Conservation (phyloP, 2,329 filamentous ascomycete species). For the Ascochyta lentis region DNA sequence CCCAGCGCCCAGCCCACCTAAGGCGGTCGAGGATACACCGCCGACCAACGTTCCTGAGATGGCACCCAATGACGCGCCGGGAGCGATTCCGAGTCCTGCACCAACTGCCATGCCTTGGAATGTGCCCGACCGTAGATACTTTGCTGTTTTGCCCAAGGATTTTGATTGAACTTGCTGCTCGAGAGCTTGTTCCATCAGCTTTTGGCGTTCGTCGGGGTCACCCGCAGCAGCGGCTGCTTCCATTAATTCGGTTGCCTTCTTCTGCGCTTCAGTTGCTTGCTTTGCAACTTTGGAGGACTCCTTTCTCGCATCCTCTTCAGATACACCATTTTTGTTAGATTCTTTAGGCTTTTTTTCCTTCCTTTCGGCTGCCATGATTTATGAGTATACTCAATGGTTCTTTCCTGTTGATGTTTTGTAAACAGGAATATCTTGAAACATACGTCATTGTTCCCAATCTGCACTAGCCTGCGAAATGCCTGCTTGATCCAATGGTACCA, state of each 20-base stretch:
- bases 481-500: neutral
- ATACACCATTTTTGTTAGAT: slow-evolving; percentile 11
- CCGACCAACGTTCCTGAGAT: slow-evolving; percentile 31
- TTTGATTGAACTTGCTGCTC: slow-evolving; percentile 31
- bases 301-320: slow-evolving; percentile 26
- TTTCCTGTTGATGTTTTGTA: neutral
- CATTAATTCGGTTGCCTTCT: slow-evolving; percentile 28
- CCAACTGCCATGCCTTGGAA: slow-evolving; percentile 35
- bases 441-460: slow-evolving; percentile 11
- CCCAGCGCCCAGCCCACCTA: slow-evolving; percentile 28
- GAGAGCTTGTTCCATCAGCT: slow-evolving; percentile 29
- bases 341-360: neutral
- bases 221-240: slow-evolving; percentile 26
- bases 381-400: neutral
- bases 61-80: slow-evolving; percentile 27
- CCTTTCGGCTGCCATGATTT: slow-evolving; percentile 3
- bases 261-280: slow-evolving; percentile 25
- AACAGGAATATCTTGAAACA: neutral
- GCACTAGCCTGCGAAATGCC: neutral
- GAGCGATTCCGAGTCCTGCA: slow-evolving; percentile 29
- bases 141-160: slow-evolving; percentile 35
- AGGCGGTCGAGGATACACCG: slow-evolving; percentile 27
- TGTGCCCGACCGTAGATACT: slow-evolving; percentile 30
- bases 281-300: slow-evolving; percentile 30
- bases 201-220: slow-evolving; percentile 28